Base-by-base conservation (phyloP, 441 rosid genomes). In the Gossypium schwendimanii region DNA sequence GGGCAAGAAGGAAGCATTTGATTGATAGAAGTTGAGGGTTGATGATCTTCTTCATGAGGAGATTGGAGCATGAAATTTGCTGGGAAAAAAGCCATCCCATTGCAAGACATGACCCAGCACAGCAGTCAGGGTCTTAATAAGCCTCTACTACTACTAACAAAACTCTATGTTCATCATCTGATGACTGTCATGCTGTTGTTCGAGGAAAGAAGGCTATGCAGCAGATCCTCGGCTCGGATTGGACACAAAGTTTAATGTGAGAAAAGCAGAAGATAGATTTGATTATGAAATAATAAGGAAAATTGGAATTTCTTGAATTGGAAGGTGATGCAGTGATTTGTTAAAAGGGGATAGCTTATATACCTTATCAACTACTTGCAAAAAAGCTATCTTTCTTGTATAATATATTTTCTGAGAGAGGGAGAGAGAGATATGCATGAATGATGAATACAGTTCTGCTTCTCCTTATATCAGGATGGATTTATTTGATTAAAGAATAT, bases 21-120 rank as follows among this genome's bases (percentile, higher is more conserved):
- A 75, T 81, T 84, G 77, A 88, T 89, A 75, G 90, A 75, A 58
- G 85, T 21, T n/a, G 88, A 81, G 71, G 85, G 82, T 59, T 87
- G 91, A 66, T 80, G 84, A 62, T 86, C 92, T 49, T 88, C 88
- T 6, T 88, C 92, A 71, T 86, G 89, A 74, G 92, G 80, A 57
- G 82, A 75, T 80, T 88, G 97, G 59, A 92, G 86, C 88, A 95
- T 85, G 93, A 89, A 91, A 84, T 87, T 91, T 82, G 92, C 70
- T 58, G 90, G 90, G 82, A 91, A 91, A 81, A 91, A 95, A 71
- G 91, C 90, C 99, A 95, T 91, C 80, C 89, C 97, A 82, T 90
- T 86, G 87, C 89, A 82, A 76, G 84, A 72, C 88, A 89, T 83
- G 78, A 73, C 26, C 31, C 50, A 11, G 68, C 63, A 63, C 55